Conservation (phyloP, 2,329 filamentous ascomycete species). For the Tolypocladium inflatum region DNA sequence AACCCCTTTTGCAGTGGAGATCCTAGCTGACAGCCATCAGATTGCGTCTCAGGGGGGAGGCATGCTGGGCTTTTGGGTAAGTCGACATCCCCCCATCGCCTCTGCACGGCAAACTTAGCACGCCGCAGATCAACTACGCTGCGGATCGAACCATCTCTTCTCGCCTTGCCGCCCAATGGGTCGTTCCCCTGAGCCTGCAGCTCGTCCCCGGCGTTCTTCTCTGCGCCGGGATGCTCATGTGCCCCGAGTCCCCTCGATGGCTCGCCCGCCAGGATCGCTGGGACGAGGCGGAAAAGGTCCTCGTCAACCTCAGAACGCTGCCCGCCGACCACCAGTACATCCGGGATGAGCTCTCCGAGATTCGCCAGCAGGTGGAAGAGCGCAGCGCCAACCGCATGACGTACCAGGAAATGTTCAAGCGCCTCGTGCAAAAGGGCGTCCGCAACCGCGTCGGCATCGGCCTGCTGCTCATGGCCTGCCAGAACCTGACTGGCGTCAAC, state of each 20-base stretch:
- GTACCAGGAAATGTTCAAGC: slow-evolving; percentile 13
- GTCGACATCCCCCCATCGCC: neutral
- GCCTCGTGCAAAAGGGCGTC: slow-evolving; percentile 24
- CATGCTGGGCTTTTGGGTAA: slow-evolving; percentile 31
- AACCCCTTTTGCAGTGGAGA: neutral
- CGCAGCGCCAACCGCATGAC: slow-evolving; percentile 17
- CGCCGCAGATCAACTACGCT: slow-evolving; percentile 16
- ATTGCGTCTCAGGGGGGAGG: slow-evolving; percentile 20
- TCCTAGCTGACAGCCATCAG: neutral
- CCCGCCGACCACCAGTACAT: slow-evolving; percentile 25
- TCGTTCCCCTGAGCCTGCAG: slow-evolving; percentile 49
- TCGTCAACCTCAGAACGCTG: slow-evolving; percentile 24
- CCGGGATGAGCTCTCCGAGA: slow-evolving; percentile 43
- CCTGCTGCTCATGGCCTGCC: slow-evolving; percentile 38
- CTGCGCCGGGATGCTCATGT: slow-evolving; percentile 43
- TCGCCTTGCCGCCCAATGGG: slow-evolving; percentile 24
- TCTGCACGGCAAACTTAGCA: neutral
- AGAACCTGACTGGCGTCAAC: slow-evolving; percentile 36
- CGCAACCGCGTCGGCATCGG: slow-evolving; percentile 29
- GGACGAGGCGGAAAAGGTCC: slow-evolving; percentile 31
- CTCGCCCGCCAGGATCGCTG: slow-evolving; percentile 48
- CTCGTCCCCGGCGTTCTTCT: slow-evolving; percentile 45
- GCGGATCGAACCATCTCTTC: neutral
- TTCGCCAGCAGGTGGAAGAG: slow-evolving; percentile 47
- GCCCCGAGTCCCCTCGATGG: slow-evolving; percentile 52